phyloP scores from a whole-genome alignment of 257 asterid genomes.

The Echium plantagineum region DNA sequence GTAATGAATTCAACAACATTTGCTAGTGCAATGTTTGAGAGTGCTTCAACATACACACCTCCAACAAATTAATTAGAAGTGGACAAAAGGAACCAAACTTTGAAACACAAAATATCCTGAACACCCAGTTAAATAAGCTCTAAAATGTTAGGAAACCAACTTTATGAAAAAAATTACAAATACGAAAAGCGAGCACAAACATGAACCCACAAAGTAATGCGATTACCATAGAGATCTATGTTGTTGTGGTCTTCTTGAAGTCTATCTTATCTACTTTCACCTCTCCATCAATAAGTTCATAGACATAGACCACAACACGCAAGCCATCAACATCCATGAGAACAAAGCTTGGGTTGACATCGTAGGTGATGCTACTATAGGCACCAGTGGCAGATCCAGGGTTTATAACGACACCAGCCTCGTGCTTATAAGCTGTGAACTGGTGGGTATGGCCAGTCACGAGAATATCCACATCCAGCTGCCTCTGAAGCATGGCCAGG shows the following conservation, averaged over 20 bases:
- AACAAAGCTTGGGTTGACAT: constrained; percentile 92
- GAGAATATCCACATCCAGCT: constrained; percentile 88
- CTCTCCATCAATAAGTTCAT: constrained; percentile 92
- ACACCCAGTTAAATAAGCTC: too few species aligned
- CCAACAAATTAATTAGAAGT: neutral
- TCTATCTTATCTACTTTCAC: constrained; percentile 98
- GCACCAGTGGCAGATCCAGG: constrained; percentile 99
- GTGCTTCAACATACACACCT: too few species aligned
- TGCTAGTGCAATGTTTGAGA: too few species aligned
- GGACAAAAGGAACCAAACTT: neutral
- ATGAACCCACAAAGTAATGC: neutral
- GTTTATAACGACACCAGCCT: constrained; percentile 93
- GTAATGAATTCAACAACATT: too few species aligned
- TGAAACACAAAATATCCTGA: neutral
- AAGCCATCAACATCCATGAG: constrained; percentile 95
- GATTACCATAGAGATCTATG: constrained; percentile 6
- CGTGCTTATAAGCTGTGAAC: constrained; percentile 93
- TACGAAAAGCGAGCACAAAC: too few species aligned
- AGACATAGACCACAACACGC: constrained; percentile 91
- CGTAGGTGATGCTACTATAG: constrained; percentile 90
- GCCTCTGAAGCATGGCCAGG: constrained; percentile 92
- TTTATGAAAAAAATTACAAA: too few species aligned
- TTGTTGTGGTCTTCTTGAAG: constrained; percentile 65
- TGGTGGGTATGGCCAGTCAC: constrained; percentile 95
- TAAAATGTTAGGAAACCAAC: too few species aligned